Evolutionary conservation across 148 eudicot species (phyloP).

Genomic region (Euryodendron excelsum): DNA sequence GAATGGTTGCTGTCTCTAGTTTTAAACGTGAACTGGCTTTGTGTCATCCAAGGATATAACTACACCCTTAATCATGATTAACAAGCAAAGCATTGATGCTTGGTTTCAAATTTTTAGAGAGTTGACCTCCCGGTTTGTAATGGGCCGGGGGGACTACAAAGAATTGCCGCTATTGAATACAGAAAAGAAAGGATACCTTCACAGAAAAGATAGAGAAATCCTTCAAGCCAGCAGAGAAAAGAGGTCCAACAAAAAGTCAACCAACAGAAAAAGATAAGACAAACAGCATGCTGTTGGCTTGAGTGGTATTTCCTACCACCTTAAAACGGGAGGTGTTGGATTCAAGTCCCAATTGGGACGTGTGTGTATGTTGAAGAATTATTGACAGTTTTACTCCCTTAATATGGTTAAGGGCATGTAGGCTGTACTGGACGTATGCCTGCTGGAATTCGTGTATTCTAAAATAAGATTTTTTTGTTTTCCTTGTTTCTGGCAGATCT

Average conservation of each 20-base stretch:
- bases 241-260: background rate
- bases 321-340: background rate
- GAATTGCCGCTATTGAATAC: background rate
- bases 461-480: slow-evolving; percentile 1
- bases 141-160: no score
- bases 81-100: background rate
- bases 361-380: background rate
- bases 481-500: slow-evolving; percentile 40
- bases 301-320: background rate
- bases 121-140: no score
- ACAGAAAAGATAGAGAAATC: background rate
- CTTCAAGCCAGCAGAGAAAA: background rate
- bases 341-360: background rate
- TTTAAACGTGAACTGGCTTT: background rate
- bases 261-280: background rate
- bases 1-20: background rate
- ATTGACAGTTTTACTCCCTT: background rate
- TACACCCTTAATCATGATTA: background rate
- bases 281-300: background rate
- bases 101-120: background rate
- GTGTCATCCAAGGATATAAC: background rate
- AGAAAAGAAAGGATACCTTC: background rate
- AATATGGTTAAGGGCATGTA: background rate
- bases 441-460: background rate
- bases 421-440: background rate